Evolutionary conservation across 1,139 yeast species (phyloP).

Genomic region (Wickerhamomyces sp.): DNA sequence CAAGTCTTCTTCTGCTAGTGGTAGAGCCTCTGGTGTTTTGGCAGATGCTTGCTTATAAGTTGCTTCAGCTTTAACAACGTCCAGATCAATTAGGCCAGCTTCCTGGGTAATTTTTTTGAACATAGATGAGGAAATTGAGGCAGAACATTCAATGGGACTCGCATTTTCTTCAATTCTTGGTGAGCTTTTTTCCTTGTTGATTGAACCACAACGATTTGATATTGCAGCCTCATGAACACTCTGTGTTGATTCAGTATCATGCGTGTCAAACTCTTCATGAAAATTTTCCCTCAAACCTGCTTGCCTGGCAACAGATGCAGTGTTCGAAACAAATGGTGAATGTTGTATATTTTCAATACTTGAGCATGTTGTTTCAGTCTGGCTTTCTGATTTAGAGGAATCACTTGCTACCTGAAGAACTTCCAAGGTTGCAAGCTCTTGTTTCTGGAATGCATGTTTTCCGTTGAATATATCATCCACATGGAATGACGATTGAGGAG

Average conservation of each 20-base stretch:
- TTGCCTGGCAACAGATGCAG: too few relatives aligned
- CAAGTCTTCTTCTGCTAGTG: slow-evolving; percentile 11
- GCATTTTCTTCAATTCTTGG: too few relatives aligned
- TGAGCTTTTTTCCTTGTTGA: too few relatives aligned
- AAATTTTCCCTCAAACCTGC: too few relatives aligned
- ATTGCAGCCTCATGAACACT: not conserved
- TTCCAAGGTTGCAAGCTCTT: slow-evolving; percentile 13
- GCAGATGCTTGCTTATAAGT: not conserved
- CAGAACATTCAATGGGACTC: slow-evolving; percentile 1
- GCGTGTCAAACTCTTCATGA: too few relatives aligned
- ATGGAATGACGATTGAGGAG: slow-evolving; percentile 41
- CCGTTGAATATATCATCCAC: slow-evolving; percentile 35
- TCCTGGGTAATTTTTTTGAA: not conserved
- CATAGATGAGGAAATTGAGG: slow-evolving; percentile 11
- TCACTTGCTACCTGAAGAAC: too few relatives aligned
- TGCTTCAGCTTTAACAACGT: not conserved
- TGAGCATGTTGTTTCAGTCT: not conserved
- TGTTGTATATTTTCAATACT: too few relatives aligned
- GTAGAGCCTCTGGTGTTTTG: slow-evolving; percentile 10
- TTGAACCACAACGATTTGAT: not conserved
- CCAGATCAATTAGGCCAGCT: not conserved
- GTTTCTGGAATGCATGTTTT: slow-evolving; percentile 37
- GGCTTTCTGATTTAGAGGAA: not conserved
- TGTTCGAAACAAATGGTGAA: too few relatives aligned
- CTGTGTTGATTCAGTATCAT: too few relatives aligned